Evolutionary conservation across 2,329 filamentous ascomycete species (phyloP), one percentile per base, ranked within the genome.

Genomic region (Aspergillus intermedius): DNA sequence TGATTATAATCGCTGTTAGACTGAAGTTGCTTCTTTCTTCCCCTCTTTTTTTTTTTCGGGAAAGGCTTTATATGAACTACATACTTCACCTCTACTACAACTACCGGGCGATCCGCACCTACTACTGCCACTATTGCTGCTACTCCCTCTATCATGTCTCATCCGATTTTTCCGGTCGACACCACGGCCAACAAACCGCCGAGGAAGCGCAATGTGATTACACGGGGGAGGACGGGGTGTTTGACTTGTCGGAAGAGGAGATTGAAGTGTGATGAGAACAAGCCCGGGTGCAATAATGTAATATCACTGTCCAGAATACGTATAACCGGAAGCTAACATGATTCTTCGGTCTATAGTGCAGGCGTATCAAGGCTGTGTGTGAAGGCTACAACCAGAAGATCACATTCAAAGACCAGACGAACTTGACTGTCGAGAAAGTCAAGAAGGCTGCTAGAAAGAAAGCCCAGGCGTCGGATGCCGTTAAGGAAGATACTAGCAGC

Each of bases 381-480:
- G 53, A 55, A 51, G 53, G 53, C 44, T 55, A 55, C 42, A 49
- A 44, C 19, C 48, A 54, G 21, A 48, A 44, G 37, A 51, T 55
- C 35, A 45, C 51, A 44, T 55, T 55, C 49, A 51, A 49, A 28
- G 53, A 55, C 42, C 53, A 55, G 39, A 55, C 53, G n/a, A 45
- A 47, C 12, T 44, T 51, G 8, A 42, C 51, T n/a, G 51, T 49
- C 42, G 48, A 51, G 15, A 32, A 45, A 41, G 48, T 37, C 12
- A 41, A 44, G 10, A 50, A 44, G 15, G 10, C 34, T 4, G 21
- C 17, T n/a, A 44, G 32, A 25, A 53, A 48, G 15, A 45, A 22
- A 30, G 17, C 23, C 7, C 42, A 8, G 22, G n/a, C 46, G n/a
- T 43, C 44, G n/a, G 12, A 21, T 21, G 5, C 17, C 34, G 17